A percentile compares a stretch with the other conserved stretches of the same genome.
These are phyloP conservation scores for Cichorium intybus DNA, from an alignment of 140 eudicot species.

Conservation along the genomic window DNA sequence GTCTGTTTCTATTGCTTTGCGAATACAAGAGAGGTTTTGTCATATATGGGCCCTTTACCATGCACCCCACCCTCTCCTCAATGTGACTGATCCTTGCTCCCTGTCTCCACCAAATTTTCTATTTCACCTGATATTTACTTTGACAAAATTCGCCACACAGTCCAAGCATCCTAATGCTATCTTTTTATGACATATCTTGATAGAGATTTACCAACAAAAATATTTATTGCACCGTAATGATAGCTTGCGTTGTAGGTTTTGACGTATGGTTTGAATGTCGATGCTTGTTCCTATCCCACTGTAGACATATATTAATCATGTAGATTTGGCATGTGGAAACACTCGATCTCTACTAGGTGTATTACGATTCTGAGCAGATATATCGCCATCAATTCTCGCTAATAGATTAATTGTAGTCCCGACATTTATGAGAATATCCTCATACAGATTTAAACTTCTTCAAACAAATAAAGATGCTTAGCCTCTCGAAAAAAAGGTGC, in stretches of 20 bases:
- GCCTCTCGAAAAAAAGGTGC: background rate
- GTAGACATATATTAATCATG: slow-evolving; percentile 3
- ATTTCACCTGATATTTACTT: slow-evolving; percentile 31
- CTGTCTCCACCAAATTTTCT: slow-evolving; percentile 32
- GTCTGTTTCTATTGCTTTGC: slow-evolving; percentile 30
- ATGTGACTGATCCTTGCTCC: slow-evolving; percentile 33
- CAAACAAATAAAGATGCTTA: background rate
- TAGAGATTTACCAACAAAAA: slow-evolving; percentile 3
- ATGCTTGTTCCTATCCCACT: background rate
- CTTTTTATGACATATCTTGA: slow-evolving; percentile 17
- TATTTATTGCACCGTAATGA: slow-evolving; percentile 16
- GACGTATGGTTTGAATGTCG: slow-evolving; percentile 25
- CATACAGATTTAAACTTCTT: background rate
- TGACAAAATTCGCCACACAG: slow-evolving; percentile 32
- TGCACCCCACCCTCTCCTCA: slow-evolving; percentile 25
- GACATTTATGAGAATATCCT: background rate
- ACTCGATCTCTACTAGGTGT: slow-evolving; percentile 2
- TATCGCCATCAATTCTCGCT: background rate
- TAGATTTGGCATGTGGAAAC: background rate
- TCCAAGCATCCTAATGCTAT: slow-evolving; percentile 27
- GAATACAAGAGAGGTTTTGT: slow-evolving; percentile 30
- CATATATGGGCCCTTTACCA: slow-evolving; percentile 30
- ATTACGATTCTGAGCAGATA: slow-evolving; percentile 1
- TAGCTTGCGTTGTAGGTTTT: slow-evolving; percentile 29
- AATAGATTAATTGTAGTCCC: slow-evolving; percentile 9